Percentiles rank a stretch among this genome's conserved stretches.
Conservation (phyloP, 1,284 basidiomycete species). For the Cystobasidium slooffiae region DNA sequence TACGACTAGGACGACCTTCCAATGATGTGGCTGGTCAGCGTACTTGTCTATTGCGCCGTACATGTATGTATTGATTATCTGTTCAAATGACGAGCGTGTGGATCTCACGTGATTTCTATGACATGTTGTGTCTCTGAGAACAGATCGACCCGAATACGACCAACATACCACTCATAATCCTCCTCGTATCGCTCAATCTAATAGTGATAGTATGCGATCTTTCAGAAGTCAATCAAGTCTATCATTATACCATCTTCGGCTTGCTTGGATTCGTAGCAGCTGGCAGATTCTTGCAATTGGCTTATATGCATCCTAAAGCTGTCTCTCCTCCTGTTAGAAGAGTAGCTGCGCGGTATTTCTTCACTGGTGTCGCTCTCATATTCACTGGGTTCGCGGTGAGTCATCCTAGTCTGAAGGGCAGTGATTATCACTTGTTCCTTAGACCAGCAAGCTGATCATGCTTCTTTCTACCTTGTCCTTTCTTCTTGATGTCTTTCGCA, state of each 20-base stretch:
- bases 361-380: conserved; percentile 1
- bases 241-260: conserved; percentile 36
- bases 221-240: conserved; percentile 23
- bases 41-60: conserved; percentile 28
- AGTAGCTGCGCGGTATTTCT: neutral
- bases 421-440: neutral
- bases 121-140: neutral
- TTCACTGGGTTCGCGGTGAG: conserved; percentile 32
- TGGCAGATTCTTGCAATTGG: conserved; percentile 22
- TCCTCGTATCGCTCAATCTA: conserved; percentile 13
- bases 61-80: conserved; percentile 7
- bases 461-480: neutral
- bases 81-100: no score
- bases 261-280: conserved; percentile 17
- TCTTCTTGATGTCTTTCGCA: neutral
- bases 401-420: neutral
- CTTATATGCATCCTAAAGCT: conserved; percentile 15
- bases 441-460: no score
- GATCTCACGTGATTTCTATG: conserved; percentile 10
- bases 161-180: conserved; percentile 10
- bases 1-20: conserved; percentile 30
- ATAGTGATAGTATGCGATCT: conserved; percentile 27
- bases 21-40: conserved; percentile 43
- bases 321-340: neutral
- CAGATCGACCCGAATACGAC: conserved; percentile 19